Evolutionary conservation across 192 early-diverging fungal species (phyloP).

Genomic region (Coemansia sp.): DNA sequence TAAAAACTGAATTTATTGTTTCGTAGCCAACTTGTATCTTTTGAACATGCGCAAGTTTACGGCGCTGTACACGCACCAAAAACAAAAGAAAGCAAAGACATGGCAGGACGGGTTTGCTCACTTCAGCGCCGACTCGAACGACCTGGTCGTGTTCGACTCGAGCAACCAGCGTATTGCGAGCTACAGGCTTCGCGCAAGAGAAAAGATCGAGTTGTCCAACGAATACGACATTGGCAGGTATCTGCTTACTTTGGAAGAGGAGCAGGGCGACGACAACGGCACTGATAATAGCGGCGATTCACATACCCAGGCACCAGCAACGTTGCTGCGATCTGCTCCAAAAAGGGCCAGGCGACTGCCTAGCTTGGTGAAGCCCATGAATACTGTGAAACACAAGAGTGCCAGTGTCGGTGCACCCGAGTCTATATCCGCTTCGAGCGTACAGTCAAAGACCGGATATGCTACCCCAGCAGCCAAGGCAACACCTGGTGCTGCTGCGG

Average conservation of each 20-base stretch:
- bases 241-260: conserved; percentile 43
- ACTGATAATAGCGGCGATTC: not conserved
- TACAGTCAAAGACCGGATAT: too few species aligned
- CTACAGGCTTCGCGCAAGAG: conserved; percentile 35
- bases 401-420: not conserved
- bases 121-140: conserved; percentile 30
- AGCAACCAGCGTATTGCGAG: conserved; percentile 30
- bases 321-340: not conserved
- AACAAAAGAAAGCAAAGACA: conserved; percentile 53
- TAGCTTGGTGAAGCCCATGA: conserved; percentile 51
- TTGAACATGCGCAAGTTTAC: conserved; percentile 31
- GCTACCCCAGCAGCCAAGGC: not conserved
- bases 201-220: conserved; percentile 22
- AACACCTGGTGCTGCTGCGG: not conserved
- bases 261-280: conserved; percentile 5
- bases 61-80: conserved; percentile 53
- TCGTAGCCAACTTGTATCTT: not conserved
- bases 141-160: conserved; percentile 32
- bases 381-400: conserved; percentile 25
- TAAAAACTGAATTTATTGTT: not conserved
- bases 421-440: too few species aligned
- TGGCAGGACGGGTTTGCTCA: conserved; percentile 52
- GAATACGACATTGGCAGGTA: conserved; percentile 50
- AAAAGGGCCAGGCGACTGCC: conserved; percentile 23
- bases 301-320: not conserved